phyloP scores from a whole-genome alignment of 495 filamentous ascomycete genomes.

The Penicillium riverlandense region DNA sequence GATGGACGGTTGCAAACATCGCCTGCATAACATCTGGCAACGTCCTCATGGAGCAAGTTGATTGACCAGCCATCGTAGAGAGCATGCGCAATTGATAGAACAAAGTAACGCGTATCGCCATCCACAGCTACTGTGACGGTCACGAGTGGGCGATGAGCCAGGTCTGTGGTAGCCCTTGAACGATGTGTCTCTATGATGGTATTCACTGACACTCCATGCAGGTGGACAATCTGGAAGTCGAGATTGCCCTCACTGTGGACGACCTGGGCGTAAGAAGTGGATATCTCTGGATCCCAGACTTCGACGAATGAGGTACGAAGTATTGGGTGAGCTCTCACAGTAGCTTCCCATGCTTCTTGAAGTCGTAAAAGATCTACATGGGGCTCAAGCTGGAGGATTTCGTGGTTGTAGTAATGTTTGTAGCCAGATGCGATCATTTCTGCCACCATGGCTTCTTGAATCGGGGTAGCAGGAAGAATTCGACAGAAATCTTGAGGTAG shows the following conservation, averaged over 20 bases:
- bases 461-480: conserved; percentile 64
- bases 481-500: conserved; percentile 32
- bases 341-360: conserved; percentile 49
- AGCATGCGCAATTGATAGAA: conserved; percentile 62
- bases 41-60: conserved; percentile 54
- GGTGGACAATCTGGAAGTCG: conserved; percentile 12
- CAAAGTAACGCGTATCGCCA: conserved; percentile 15
- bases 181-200: conserved; percentile 16
- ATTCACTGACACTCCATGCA: conserved; percentile 10
- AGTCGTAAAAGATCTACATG: conserved; percentile 46
- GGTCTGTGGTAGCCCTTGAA: conserved; percentile 11
- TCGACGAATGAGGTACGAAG: conserved; percentile 63
- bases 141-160: conserved; percentile 7
- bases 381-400: conserved; percentile 52
- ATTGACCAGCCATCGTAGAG: conserved; percentile 85
- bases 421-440: conserved; percentile 67
- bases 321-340: conserved; percentile 54
- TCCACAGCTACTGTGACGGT: conserved; percentile 10
- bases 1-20: conserved; percentile 10
- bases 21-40: conserved; percentile 34
- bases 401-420: conserved; percentile 72
- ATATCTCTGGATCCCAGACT: conserved; percentile 48
- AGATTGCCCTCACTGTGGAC: conserved; percentile 30
- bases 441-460: conserved; percentile 79
- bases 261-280: conserved; percentile 57